Conservation (phyloP, 1,284 basidiomycete genomes). For the Austroboletus niveus region DNA sequence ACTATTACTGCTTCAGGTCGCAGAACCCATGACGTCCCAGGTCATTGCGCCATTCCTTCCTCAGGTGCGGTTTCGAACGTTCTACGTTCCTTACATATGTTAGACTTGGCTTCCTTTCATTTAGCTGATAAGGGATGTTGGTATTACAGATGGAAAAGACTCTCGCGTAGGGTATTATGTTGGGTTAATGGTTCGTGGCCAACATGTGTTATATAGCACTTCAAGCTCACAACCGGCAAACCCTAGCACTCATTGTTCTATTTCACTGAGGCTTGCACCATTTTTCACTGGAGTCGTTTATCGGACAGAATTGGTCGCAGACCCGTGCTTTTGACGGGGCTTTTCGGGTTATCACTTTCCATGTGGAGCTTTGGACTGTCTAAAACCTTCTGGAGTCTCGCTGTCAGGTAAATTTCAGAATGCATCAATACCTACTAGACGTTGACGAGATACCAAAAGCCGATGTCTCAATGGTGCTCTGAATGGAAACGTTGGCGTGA, state of each 20-base stretch:
- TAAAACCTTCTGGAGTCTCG: slow-evolving; percentile 53
- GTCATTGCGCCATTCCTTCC: slow-evolving; percentile 75
- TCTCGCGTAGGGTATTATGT: slow-evolving; percentile 37
- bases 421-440: neutral
- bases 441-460: slow-evolving; percentile 13
- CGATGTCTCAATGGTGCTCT: slow-evolving; percentile 39
- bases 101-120: neutral
- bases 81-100: neutral
- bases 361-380: slow-evolving; percentile 66
- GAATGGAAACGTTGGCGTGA: slow-evolving; percentile 43
- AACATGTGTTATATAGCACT: too few species aligned
- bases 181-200: slow-evolving; percentile 48
- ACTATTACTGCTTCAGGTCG: slow-evolving; percentile 61
- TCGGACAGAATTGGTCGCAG: slow-evolving; percentile 67
- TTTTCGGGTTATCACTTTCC: slow-evolving; percentile 55
- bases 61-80: slow-evolving; percentile 39
- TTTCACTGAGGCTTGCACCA: slow-evolving; percentile 51
- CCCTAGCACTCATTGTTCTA: slow-evolving; percentile 54
- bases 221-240: slow-evolving; percentile 4
- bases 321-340: slow-evolving; percentile 60
- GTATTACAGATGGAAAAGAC: slow-evolving; percentile 46
- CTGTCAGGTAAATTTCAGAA: slow-evolving; percentile 43
- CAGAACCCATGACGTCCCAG: slow-evolving; percentile 63
- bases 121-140: slow-evolving; percentile 44
- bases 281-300: slow-evolving; percentile 64